phyloP scores from a whole-genome alignment of 2,329 filamentous ascomycete species.

The Helotiales sp. region DNA sequence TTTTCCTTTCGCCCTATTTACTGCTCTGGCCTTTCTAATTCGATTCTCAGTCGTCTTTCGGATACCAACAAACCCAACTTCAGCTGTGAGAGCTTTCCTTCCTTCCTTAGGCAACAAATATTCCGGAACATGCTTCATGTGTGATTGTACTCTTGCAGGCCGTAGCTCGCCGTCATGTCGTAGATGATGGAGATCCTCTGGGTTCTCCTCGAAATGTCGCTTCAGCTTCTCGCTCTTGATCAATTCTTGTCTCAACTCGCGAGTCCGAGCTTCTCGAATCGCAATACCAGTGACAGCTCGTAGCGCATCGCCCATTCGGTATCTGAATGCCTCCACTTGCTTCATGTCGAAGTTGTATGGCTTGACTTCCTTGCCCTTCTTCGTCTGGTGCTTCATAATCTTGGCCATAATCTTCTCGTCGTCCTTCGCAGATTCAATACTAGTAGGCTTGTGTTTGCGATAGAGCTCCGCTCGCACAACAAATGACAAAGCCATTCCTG shows the following conservation, averaged over 20 bases:
- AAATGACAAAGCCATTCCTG: slow-evolving; percentile 95
- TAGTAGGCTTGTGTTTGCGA: slow-evolving; percentile 88
- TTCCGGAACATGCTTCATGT: slow-evolving; percentile 92
- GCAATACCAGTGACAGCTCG: slow-evolving; percentile 88
- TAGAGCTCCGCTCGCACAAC: slow-evolving; percentile 82
- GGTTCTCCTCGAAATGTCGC: slow-evolving; percentile 96
- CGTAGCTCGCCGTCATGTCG: slow-evolving; percentile 89
- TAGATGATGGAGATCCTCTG: slow-evolving; percentile 82
- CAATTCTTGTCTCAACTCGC: slow-evolving; percentile 87
- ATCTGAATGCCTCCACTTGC: slow-evolving; percentile 91
- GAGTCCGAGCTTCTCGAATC: slow-evolving; percentile 85
- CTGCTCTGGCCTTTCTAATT: slow-evolving; percentile 47
- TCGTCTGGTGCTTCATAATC: slow-evolving; percentile 78
- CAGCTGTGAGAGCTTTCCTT: slow-evolving; percentile 67
- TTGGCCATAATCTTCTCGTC: slow-evolving; percentile 85
- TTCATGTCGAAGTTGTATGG: slow-evolving; percentile 95
- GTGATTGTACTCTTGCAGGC: slow-evolving; percentile 81
- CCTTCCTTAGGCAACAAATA: slow-evolving; percentile 83
- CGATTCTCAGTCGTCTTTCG: slow-evolving; percentile 57
- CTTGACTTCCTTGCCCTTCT: slow-evolving; percentile 80
- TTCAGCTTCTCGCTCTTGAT: slow-evolving; percentile 94
- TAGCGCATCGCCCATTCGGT: slow-evolving; percentile 91
- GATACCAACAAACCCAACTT: slow-evolving; percentile 78
- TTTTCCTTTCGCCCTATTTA: slow-evolving; percentile 55
- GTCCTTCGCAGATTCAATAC: slow-evolving; percentile 73